phyloP scores from a whole-genome alignment of 805 yeast genomes.

The Candida namnaoensis region DNA sequence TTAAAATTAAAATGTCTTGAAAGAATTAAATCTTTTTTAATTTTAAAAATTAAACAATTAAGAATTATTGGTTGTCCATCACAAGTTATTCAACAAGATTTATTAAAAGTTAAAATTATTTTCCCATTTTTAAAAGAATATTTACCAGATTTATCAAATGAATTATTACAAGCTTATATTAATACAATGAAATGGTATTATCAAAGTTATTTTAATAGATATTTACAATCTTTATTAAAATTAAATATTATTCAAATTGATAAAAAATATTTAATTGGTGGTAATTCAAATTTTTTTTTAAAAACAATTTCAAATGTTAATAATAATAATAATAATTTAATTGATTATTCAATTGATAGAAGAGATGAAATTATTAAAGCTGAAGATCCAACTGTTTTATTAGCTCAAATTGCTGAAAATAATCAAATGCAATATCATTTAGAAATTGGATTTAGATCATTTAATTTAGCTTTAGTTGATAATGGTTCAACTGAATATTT shows the following conservation, averaged over 20 bases:
- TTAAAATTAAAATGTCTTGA: slow-evolving; percentile 61
- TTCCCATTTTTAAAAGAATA: slow-evolving; percentile 46
- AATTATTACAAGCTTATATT: slow-evolving; percentile 70
- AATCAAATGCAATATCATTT: slow-evolving; percentile 57
- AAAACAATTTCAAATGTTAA: slow-evolving; percentile 16
- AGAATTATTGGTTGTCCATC: slow-evolving; percentile 60
- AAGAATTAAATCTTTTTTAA: slow-evolving; percentile 62
- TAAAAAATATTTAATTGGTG: slow-evolving; percentile 46
- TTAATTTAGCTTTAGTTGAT: slow-evolving; percentile 66
- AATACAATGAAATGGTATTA: slow-evolving; percentile 95
- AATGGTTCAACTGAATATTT: slow-evolving; percentile 71
- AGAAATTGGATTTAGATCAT: slow-evolving; percentile 66
- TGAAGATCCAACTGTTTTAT: slow-evolving; percentile 56
- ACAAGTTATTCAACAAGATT: slow-evolving; percentile 61
- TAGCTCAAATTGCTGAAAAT: slow-evolving; percentile 80
- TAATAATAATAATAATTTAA: slow-evolving; percentile 5
- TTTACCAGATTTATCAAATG: slow-evolving; percentile 57
- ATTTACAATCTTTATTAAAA: slow-evolving; percentile 62
- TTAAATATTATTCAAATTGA: slow-evolving; percentile 50
- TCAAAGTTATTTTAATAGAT: slow-evolving; percentile 65
- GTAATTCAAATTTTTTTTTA: slow-evolving; percentile 9
- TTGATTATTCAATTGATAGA: slow-evolving; percentile 25
- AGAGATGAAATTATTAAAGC: slow-evolving; percentile 50
- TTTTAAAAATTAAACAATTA: slow-evolving; percentile 55
- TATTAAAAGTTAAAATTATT: slow-evolving; percentile 55